These are phyloP conservation scores for Lactarius sp. DNA, from an alignment of 768 basidiomycete genomes.

Conservation along the genomic window DNA sequence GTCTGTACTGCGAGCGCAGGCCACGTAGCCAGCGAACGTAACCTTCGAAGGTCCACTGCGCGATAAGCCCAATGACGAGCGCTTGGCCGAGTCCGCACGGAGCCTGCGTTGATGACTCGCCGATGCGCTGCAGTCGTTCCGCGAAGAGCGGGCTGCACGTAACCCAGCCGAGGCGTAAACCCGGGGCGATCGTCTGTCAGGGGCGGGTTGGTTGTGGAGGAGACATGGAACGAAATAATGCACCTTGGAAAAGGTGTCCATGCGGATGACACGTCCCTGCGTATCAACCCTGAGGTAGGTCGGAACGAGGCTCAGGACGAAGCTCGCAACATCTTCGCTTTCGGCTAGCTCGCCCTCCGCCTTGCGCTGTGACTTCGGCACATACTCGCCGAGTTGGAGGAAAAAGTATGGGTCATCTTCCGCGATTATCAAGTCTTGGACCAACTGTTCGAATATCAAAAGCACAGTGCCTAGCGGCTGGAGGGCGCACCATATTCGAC, in stretches of 20 bases:
- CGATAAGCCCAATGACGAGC: slow-evolving; percentile 55
- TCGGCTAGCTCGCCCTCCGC: slow-evolving; percentile 11
- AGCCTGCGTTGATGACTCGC: slow-evolving; percentile 63
- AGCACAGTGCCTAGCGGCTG: slow-evolving; percentile 1
- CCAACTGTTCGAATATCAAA: too few relatives aligned
- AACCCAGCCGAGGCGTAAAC: slow-evolving; percentile 74
- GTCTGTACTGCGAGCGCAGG: slow-evolving; percentile 49
- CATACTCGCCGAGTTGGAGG: slow-evolving; percentile 57
- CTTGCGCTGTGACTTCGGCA: slow-evolving; percentile 38
- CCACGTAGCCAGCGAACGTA: slow-evolving; percentile 76
- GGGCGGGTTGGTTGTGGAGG: neutral
- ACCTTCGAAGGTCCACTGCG: slow-evolving; percentile 63
- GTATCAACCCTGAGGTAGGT: slow-evolving; percentile 65
- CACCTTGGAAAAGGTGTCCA: slow-evolving; percentile 79
- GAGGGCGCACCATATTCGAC: slow-evolving; percentile 60
- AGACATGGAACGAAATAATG: neutral
- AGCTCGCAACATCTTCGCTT: slow-evolving; percentile 41
- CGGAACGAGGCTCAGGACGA: slow-evolving; percentile 53
- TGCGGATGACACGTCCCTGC: slow-evolving; percentile 77
- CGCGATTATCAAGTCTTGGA: slow-evolving; percentile 64
- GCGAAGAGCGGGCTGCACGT: slow-evolving; percentile 73
- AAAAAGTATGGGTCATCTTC: slow-evolving; percentile 86
- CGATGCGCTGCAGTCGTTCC: slow-evolving; percentile 64
- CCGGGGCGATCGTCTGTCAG: slow-evolving; percentile 67
- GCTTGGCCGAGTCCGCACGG: slow-evolving; percentile 72